phyloP scores from a whole-genome alignment of 805 yeast genomes.

The Scheffersomyces spartinae region DNA sequence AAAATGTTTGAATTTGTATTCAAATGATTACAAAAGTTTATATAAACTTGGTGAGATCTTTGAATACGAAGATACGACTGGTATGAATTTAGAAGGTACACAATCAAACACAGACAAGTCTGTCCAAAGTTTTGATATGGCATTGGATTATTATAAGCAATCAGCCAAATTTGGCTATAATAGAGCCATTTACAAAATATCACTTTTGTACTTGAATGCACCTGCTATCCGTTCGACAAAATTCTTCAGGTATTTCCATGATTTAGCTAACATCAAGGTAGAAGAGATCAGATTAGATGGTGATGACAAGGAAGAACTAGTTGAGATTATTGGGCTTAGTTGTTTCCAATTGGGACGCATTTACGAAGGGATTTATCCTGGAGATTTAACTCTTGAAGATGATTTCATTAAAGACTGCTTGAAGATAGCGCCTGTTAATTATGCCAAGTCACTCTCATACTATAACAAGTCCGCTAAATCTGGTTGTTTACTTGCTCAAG shows the following conservation, averaged over 20 bases:
- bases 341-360: conserved; percentile 29
- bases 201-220: conserved; percentile 23
- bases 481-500: conserved; percentile 28
- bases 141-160: conserved; percentile 21
- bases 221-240: conserved; percentile 22
- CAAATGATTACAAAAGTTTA: conserved; percentile 19
- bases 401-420: conserved; percentile 22
- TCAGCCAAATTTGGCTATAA: conserved; percentile 33
- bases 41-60: conserved; percentile 28
- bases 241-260: conserved; percentile 22
- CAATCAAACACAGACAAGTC: too few species aligned
- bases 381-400: conserved; percentile 24
- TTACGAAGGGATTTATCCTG: conserved; percentile 35
- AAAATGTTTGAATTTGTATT: conserved; percentile 19
- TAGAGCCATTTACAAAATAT: conserved; percentile 30
- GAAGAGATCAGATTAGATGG: conserved; percentile 22
- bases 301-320: conserved; percentile 29
- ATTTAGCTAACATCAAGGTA: conserved; percentile 26
- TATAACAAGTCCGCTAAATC: conserved; percentile 32
- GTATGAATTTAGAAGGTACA: too few species aligned
- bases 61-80: conserved; percentile 19
- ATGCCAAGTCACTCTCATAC: conserved; percentile 27
- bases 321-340: conserved; percentile 29
- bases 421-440: conserved; percentile 29
- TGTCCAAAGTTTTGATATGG: too few species aligned